These are phyloP conservation scores for Aspergillus affinis DNA, from an alignment of 495 filamentous ascomycete species.

Conservation along the genomic window DNA sequence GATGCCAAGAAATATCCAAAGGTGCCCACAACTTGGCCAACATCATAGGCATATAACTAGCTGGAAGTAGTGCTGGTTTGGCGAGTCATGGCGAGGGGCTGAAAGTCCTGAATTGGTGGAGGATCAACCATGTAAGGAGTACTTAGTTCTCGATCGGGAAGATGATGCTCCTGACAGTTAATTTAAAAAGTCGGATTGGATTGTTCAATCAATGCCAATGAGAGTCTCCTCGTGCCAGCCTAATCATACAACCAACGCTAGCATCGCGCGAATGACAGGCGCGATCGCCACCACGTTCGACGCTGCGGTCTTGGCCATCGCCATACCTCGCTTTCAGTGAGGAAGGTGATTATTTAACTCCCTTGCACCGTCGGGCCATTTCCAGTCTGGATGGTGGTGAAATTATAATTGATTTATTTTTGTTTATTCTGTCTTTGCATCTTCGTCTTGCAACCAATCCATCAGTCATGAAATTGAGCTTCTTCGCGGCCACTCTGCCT, in stretches of 20 bases:
- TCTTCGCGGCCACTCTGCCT: conserved; percentile 21
- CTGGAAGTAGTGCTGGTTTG: neutral
- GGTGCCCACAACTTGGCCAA: conserved; percentile 50
- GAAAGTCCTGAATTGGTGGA: neutral
- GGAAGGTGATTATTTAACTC: neutral
- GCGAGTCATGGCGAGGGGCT: neutral
- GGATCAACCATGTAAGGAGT: too few relatives aligned
- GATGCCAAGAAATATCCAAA: conserved; percentile 52
- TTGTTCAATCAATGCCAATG: neutral
- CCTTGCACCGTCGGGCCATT: too few relatives aligned
- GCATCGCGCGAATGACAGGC: conserved; percentile 3
- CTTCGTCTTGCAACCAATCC: neutral
- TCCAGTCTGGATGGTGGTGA: too few relatives aligned
- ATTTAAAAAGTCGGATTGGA: neutral
- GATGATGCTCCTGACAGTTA: neutral
- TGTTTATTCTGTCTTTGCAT: neutral
- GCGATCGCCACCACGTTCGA: conserved; percentile 4
- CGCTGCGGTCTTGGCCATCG: neutral
- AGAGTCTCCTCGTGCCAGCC: neutral
- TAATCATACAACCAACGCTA: neutral
- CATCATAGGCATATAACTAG: neutral
- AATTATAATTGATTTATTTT: neutral
- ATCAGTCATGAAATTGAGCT: conserved; percentile 24
- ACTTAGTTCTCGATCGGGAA: too few relatives aligned
- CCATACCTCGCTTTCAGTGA: too few relatives aligned